Evolutionary conservation across 768 basidiomycete species (phyloP), one percentile per base, ranked within the genome.

Genomic region (Clavaria fumosa): DNA sequence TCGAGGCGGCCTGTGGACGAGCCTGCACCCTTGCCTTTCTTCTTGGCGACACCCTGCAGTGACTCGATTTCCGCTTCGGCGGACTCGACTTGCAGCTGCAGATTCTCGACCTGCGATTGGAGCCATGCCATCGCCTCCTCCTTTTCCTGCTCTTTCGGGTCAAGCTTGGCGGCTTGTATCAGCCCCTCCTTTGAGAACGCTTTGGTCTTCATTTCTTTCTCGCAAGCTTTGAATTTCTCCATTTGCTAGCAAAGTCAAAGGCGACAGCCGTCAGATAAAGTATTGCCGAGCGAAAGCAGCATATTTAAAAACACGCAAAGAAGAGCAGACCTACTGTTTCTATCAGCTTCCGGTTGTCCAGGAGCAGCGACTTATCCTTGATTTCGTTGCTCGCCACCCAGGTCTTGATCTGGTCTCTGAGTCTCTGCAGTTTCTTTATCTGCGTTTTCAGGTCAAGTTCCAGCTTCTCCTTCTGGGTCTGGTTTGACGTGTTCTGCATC

Each of bases 161-260:
- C 95, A 17, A 97, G 76, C 51, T 85, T 89, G 24, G 86, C 72
- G 7, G 89, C 86, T 43, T 90, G 86, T 43, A 81, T 95, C 28
- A 99, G 69, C 28, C 95, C 95, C 59, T 97, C 95, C 53, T 97
- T 99, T 14, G 91, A 96, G 61, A 97, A 99, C 0, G 95, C 95
- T 58, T 99, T 99, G 41, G 95, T 97, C 71, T 99, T 99, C 93
- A 97, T 97, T 62, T 99, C 95, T 66, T 97, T 99, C 65, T 99
- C 95, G 62, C 91, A 90, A 17, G 93, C 93, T 53, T 99, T 99
- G 75, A 99, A 99, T 55, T 89, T 91, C 66, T 99, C 95, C 95
- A 99, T 99, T 97, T 97, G 95, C 95, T 97, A 58, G 43, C 47
- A 43, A 32, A 48, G 45, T 39, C 48, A 43, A 41, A 46, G n/a